A percentile compares a stretch with the other conserved stretches of the same genome.
These are phyloP conservation scores for Hypoxylon rickii DNA, from an alignment of 495 filamentous ascomycete genomes.

Conservation along the genomic window DNA sequence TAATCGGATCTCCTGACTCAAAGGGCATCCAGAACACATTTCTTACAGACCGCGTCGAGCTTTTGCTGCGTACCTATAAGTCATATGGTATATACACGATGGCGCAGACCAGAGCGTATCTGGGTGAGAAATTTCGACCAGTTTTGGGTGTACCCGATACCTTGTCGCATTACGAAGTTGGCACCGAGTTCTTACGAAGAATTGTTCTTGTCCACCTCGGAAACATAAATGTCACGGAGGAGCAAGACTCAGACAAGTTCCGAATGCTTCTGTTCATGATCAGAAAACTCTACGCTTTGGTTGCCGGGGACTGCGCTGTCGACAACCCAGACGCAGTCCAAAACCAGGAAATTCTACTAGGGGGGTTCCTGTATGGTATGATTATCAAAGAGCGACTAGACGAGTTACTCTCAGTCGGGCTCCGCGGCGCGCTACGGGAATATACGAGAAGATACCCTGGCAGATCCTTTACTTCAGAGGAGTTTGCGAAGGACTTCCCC, in stretches of 20 bases:
- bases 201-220: constrained; percentile 91
- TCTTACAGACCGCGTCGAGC: constrained; percentile 90
- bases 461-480: constrained; percentile 66
- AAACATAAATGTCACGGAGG: constrained; percentile 75
- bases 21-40: constrained; percentile 86
- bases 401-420: constrained; percentile 72
- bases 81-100: constrained; percentile 79
- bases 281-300: constrained; percentile 88
- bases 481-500: constrained; percentile 79
- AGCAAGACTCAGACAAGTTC: constrained; percentile 89
- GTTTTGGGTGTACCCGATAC: constrained; percentile 80
- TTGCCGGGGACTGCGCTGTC: constrained; percentile 85
- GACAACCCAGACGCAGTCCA: constrained; percentile 97
- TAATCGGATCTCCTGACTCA: constrained; percentile 74
- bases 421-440: constrained; percentile 65
- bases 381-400: constrained; percentile 93
- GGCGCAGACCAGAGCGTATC: constrained; percentile 74
- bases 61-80: constrained; percentile 91
- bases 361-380: constrained; percentile 92
- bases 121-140: constrained; percentile 86
- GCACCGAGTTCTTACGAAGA: constrained; percentile 85
- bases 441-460: constrained; percentile 69
- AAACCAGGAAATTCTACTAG: constrained; percentile 90
- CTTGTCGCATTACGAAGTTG: constrained; percentile 82
- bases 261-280: constrained; percentile 95